Percentiles rank a stretch among this genome's conserved stretches.
Evolutionary conservation across 139 green algal species (phyloP).

Genomic region (Chlorella ohadii): DNA sequence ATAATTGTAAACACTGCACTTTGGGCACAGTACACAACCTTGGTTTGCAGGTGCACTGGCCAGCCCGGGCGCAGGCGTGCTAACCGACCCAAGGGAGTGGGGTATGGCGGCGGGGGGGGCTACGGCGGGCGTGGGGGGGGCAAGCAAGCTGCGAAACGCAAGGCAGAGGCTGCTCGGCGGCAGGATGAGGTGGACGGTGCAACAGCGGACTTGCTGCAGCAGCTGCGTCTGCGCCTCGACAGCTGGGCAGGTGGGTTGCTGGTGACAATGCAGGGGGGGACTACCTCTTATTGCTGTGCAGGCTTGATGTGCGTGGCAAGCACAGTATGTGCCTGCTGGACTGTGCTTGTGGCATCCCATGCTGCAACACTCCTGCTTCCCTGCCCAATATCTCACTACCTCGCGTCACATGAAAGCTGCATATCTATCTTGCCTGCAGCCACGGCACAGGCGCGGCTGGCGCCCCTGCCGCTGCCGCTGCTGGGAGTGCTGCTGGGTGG

Average conservation of each 20-base stretch:
- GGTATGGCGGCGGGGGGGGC: slow-evolving; percentile 22
- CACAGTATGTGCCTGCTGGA: no score
- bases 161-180: neutral
- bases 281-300: no score
- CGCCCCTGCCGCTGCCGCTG: slow-evolving; percentile 24
- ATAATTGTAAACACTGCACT: no score
- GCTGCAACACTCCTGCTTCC: neutral
- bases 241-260: neutral
- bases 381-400: no score
- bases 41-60: no score
- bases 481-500: slow-evolving; percentile 34
- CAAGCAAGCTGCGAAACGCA: neutral
- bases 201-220: neutral
- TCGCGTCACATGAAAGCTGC: no score
- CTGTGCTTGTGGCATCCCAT: no score
- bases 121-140: neutral
- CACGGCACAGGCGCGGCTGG: neutral
- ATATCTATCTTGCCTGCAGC: neutral
- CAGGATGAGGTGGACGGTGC: slow-evolving; percentile 14
- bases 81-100: neutral
- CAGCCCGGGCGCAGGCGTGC: no score
- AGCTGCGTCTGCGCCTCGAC: neutral
- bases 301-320: no score
- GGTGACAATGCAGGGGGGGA: no score
- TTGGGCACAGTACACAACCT: no score